Evolutionary conservation across 768 basidiomycete genomes (phyloP).

Genomic region (Chiua virens): DNA sequence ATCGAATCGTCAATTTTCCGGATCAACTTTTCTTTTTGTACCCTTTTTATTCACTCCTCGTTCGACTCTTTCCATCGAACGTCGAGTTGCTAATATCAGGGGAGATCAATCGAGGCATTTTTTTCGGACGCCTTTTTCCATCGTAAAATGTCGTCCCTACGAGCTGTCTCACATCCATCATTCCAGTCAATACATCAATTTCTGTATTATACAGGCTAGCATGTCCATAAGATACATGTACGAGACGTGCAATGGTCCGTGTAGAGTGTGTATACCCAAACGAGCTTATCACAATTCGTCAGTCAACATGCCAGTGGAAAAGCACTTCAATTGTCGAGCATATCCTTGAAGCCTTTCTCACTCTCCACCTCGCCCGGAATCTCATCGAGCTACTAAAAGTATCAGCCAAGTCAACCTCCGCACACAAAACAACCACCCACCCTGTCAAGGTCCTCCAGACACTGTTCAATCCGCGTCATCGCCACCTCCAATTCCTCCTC

Average conservation of each 20-base stretch:
- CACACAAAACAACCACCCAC: slow-evolving; percentile 38
- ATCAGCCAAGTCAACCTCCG: background rate
- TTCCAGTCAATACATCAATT: slow-evolving; percentile 4
- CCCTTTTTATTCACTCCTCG: slow-evolving; percentile 49
- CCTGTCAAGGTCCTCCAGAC: slow-evolving; percentile 77
- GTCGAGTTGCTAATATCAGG: slow-evolving; percentile 54
- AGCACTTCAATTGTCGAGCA: slow-evolving; percentile 20
- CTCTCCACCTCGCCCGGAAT: slow-evolving; percentile 67
- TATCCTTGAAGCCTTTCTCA: slow-evolving; percentile 56
- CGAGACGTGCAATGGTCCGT: background rate
- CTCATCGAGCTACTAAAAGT: slow-evolving; percentile 41
- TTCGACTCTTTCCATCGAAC: slow-evolving; percentile 43
- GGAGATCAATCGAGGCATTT: slow-evolving; percentile 50
- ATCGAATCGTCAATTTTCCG: background rate
- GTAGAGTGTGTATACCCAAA: background rate
- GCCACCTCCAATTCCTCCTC: slow-evolving; percentile 80
- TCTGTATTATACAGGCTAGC: slow-evolving; percentile 9
- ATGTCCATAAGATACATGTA: background rate
- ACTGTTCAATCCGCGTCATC: slow-evolving; percentile 73
- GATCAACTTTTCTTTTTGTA: background rate
- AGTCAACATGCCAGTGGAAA: too few species aligned
- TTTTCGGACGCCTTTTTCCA: slow-evolving; percentile 47
- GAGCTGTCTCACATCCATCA: slow-evolving; percentile 53
- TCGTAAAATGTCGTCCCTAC: slow-evolving; percentile 52
- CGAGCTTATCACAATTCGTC: background rate